These are phyloP conservation scores for Stachybotrys chlorohalonatus DNA, from an alignment of 2,329 filamentous ascomycete genomes.

Conservation along the genomic window DNA sequence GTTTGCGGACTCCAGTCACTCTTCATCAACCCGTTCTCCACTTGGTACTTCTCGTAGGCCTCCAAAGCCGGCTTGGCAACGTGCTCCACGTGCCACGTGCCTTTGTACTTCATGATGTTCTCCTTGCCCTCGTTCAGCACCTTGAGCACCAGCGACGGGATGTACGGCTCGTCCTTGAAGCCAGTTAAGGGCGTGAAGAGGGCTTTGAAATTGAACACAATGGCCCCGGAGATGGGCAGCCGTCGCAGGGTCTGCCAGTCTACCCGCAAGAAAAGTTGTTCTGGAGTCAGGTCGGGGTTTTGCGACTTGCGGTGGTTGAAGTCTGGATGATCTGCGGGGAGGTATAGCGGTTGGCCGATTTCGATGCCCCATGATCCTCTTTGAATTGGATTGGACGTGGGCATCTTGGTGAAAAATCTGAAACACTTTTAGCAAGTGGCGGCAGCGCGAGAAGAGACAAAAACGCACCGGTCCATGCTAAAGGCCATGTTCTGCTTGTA, in stretches of 20 bases:
- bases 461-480: slow-evolving; percentile 67
- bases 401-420: slow-evolving; percentile 75
- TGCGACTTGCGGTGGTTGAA: slow-evolving; percentile 51
- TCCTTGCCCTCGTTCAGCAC: slow-evolving; percentile 53
- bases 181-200: slow-evolving; percentile 67
- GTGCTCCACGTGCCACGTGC: slow-evolving; percentile 72
- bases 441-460: neutral
- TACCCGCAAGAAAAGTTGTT: slow-evolving; percentile 61
- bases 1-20: slow-evolving; percentile 59
- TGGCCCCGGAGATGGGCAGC: slow-evolving; percentile 62
- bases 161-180: slow-evolving; percentile 61
- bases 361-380: slow-evolving; percentile 80
- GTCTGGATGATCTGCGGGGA: slow-evolving; percentile 60
- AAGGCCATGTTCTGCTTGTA: slow-evolving; percentile 84
- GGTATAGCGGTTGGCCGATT: slow-evolving; percentile 64
- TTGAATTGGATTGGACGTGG: slow-evolving; percentile 67
- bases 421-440: neutral
- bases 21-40: slow-evolving; percentile 49
- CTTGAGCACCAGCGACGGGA: slow-evolving; percentile 61
- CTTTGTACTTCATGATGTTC: slow-evolving; percentile 69
- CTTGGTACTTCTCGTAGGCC: slow-evolving; percentile 57
- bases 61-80: slow-evolving; percentile 57
- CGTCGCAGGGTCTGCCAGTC: slow-evolving; percentile 85
- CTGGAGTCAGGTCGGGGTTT: slow-evolving; percentile 41
- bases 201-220: slow-evolving; percentile 86